Evolutionary conservation across 2,329 filamentous ascomycete genomes (phyloP).

Genomic region (Fusarium humuli): DNA sequence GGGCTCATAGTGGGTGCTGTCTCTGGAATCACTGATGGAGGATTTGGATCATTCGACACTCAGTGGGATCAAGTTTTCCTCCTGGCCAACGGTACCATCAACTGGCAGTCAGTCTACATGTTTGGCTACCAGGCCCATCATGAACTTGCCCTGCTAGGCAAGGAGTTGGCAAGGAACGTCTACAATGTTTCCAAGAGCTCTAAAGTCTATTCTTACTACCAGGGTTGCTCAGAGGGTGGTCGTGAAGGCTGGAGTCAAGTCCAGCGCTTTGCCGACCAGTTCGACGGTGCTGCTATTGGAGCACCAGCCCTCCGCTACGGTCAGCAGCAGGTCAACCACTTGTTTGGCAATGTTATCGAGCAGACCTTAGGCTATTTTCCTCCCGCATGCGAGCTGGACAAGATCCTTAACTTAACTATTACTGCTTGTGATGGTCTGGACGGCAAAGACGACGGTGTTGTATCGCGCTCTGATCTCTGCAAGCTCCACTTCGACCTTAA

Average conservation of each 20-base stretch:
- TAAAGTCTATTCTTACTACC: slow-evolving; percentile 63
- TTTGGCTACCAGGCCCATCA: slow-evolving; percentile 64
- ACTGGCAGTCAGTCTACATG: slow-evolving; percentile 62
- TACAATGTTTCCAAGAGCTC: slow-evolving; percentile 47
- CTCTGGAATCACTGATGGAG: slow-evolving; percentile 56
- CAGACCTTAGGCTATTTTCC: slow-evolving; percentile 53
- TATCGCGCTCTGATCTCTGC: neutral
- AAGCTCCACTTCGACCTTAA: slow-evolving; percentile 3
- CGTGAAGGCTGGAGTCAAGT: slow-evolving; percentile 55
- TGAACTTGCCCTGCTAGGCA: slow-evolving; percentile 61
- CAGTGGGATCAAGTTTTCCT: slow-evolving; percentile 55
- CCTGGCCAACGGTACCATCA: slow-evolving; percentile 61
- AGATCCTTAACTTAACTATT: slow-evolving; percentile 61
- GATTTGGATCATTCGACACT: slow-evolving; percentile 56
- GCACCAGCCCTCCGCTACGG: slow-evolving; percentile 48
- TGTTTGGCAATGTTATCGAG: slow-evolving; percentile 52
- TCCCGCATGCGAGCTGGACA: slow-evolving; percentile 58
- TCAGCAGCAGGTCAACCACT: slow-evolving; percentile 58
- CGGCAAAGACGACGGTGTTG: neutral
- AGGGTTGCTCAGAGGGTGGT: slow-evolving; percentile 61
- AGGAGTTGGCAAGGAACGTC: slow-evolving; percentile 55
- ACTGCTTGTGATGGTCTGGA: neutral
- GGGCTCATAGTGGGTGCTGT: slow-evolving; percentile 56
- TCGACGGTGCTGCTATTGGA: slow-evolving; percentile 28
- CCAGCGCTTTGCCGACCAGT: slow-evolving; percentile 29